A percentile compares a stretch with the other conserved stretches of the same genome.
phyloP scores from a whole-genome alignment of 225 moss, liverwort and hornwort species.

The Bryoerythrophyllum caledonicum region DNA sequence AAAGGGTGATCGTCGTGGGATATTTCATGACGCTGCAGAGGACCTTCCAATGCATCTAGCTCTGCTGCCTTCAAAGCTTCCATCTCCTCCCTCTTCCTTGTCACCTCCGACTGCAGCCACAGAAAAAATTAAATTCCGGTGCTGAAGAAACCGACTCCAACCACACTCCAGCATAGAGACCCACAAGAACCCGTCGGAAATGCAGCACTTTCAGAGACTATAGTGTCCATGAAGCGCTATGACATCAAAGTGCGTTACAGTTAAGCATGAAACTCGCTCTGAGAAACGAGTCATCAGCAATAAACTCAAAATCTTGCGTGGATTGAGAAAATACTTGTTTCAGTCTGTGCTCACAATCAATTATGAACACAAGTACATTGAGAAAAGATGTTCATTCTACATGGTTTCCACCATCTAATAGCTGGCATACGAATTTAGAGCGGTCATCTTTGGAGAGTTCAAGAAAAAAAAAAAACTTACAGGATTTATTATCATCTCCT shows the following conservation, averaged over 20 bases:
- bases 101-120: conserved; percentile 72
- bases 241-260: background rate
- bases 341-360: background rate
- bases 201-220: conserved; percentile 2
- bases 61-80: conserved; percentile 68
- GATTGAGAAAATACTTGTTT: background rate
- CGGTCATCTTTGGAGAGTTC: conserved; percentile 12
- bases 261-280: background rate
- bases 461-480: conserved; percentile 41
- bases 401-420: conserved; percentile 1
- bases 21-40: conserved; percentile 70
- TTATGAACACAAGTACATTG: conserved; percentile 3
- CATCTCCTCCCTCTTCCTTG: conserved; percentile 68
- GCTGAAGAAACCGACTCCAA: conserved; percentile 5
- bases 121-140: background rate
- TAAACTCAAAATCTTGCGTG: background rate
- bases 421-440: background rate
- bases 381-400: background rate
- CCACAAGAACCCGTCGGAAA: background rate
- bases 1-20: conserved; percentile 88
- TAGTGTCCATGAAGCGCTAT: conserved; percentile 12
- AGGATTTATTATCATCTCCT: conserved; percentile 86
- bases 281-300: background rate
- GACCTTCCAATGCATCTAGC: conserved; percentile 61
- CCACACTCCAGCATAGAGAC: background rate